Conservation (phyloP, 768 basidiomycete species). For the Tephrocybe sp. region DNA sequence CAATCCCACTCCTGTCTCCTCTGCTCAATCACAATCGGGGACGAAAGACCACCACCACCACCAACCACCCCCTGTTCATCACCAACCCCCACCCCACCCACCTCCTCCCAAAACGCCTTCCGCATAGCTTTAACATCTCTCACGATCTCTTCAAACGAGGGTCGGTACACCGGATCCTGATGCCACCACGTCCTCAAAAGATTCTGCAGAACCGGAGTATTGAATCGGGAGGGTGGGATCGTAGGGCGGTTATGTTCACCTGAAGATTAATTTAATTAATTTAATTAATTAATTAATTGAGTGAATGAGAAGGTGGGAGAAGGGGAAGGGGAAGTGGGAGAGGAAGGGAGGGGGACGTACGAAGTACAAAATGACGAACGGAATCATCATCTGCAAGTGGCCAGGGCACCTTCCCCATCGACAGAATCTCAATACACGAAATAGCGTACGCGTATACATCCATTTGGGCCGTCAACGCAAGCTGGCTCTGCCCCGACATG, state of each 20-base stretch:
- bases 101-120: conserved; percentile 22
- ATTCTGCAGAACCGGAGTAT: conserved; percentile 32
- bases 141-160: conserved; percentile 49
- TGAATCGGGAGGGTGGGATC: conserved; percentile 38
- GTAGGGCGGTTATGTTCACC: conserved; percentile 50
- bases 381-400: conserved; percentile 44
- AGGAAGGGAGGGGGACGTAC: too few species aligned
- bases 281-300: too few species aligned
- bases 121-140: conserved; percentile 43
- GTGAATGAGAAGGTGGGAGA: too few species aligned
- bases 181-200: conserved; percentile 60
- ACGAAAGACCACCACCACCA: too few species aligned
- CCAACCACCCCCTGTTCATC: too few species aligned
- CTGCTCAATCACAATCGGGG: conserved; percentile 13
- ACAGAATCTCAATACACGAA: conserved; percentile 59
- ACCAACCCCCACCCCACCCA: conserved; percentile 22
- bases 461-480: conserved; percentile 44
- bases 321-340: too few species aligned
- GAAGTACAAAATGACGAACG: conserved; percentile 48
- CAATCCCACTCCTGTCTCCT: conserved; percentile 16
- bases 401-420: conserved; percentile 64
- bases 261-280: too few species aligned
- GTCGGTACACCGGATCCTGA: conserved; percentile 46
- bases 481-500: conserved; percentile 40
- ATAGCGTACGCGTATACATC: conserved; percentile 75